Base-by-base conservation (phyloP, 2,329 filamentous ascomycete species). In the Immersiporthe knoxdaviesiana region DNA sequence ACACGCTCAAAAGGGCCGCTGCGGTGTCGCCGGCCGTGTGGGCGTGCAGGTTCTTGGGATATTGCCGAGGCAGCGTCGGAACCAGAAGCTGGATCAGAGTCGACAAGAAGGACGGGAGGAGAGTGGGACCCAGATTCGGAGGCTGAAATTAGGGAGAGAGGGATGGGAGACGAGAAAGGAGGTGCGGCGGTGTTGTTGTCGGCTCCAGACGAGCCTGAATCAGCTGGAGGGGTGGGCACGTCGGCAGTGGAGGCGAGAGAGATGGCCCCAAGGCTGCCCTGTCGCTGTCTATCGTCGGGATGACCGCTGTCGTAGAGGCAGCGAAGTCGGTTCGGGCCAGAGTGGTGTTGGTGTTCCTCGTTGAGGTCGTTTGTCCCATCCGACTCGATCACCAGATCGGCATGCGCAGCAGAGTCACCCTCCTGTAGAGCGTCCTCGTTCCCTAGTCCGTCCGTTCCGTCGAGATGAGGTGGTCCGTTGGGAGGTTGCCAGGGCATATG, bases 1-100 rank as follows among this genome's bases (percentile, higher is more conserved):
- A 21, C 32, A 63, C 59, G 61, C 61, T 59, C 41, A 68, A 39
- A 66, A 59, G n/a, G 64, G 32, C 35, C 59, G 35, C 63, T 61
- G 54, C n/a, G 63, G 63, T 47, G 50, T 39, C 63, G 63, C 60
- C 56, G 32, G 41, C 44, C 24, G 50, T 52, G 68, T 64, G 68
- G 65, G 52, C 58, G 65, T 62, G 52, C 61, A 39, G 30, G 60
- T 54, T 39, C 61, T 32, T 32, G 37, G 18, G 61, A 64, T 35
- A 41, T 32, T 39, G 32, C 66, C 60, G 68, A 70, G 35, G 39
- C 65, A 56, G 65, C 27, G 39, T n/a, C 16, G 12, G 63, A 56
- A 39, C n/a, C 50, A 44, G 47, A 65, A 10, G 27, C 56, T 60
- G 44, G 24, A 39, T 70, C 70, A 3, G 58, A 56, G 41, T 63